These are phyloP conservation scores for Candida adriatica DNA, from an alignment of 805 yeast species.

Conservation along the genomic window DNA sequence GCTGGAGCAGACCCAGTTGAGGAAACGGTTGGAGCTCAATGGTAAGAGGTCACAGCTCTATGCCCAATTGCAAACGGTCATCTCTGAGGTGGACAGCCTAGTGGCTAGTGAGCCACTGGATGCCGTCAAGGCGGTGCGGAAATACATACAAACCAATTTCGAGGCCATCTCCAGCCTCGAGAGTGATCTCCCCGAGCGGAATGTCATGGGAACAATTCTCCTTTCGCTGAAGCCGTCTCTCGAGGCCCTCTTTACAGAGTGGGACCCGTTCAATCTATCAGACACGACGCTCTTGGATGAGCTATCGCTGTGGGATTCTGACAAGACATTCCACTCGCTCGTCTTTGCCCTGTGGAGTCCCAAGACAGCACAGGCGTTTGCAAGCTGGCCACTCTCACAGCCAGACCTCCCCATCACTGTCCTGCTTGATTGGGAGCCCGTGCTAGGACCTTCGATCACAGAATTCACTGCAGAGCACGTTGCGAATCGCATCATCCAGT, in stretches of 20 bases:
- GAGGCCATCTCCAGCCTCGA: neutral
- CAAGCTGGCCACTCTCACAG: conserved; percentile 32
- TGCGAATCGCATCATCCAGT: conserved; percentile 30
- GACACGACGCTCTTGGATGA: conserved; percentile 24
- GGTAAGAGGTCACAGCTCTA: no score
- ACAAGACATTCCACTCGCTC: conserved; percentile 29
- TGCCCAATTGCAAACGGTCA: no score
- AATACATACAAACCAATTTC: neutral
- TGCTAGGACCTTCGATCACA: conserved; percentile 27
- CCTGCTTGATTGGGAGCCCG: conserved; percentile 34
- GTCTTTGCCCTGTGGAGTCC: conserved; percentile 31
- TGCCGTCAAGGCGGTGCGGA: no score
- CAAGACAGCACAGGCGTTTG: conserved; percentile 23
- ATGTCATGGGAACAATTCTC: conserved; percentile 11
- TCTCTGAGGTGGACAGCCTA: no score
- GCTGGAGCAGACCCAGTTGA: conserved; percentile 6
- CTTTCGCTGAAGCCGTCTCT: conserved; percentile 21
- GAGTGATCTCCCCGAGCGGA: neutral
- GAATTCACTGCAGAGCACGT: conserved; percentile 27
- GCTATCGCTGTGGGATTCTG: conserved; percentile 22
- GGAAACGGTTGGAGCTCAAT: no score
- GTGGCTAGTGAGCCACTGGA: no score
- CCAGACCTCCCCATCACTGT: conserved; percentile 34
- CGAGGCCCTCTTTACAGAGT: conserved; percentile 19
- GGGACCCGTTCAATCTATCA: conserved; percentile 33